phyloP scores from a whole-genome alignment of 2,329 filamentous ascomycete genomes.

The Atkinsonella texensis region DNA sequence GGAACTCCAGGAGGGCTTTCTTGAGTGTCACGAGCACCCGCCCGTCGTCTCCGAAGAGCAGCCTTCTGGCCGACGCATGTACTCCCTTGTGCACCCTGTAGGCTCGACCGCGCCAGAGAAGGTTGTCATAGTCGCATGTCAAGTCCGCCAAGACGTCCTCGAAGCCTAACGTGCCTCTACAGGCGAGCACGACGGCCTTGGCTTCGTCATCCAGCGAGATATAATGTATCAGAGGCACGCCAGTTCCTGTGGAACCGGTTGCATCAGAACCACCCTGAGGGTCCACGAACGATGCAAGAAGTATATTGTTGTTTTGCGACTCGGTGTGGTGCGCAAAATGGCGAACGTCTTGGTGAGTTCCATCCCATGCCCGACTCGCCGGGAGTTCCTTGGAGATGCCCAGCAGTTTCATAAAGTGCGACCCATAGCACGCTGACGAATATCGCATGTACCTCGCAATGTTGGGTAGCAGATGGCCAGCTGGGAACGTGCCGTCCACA shows the following conservation, averaged over 20 bases:
- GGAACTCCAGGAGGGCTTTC: conserved; percentile 52
- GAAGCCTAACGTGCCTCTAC: conserved; percentile 60
- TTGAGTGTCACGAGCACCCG: conserved; percentile 54
- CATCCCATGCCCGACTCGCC: conserved; percentile 28
- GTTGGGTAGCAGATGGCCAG: conserved; percentile 46
- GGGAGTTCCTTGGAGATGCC: conserved; percentile 44
- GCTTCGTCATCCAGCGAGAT: conserved; percentile 60
- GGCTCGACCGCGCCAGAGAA: conserved; percentile 48
- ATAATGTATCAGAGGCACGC: conserved; percentile 61
- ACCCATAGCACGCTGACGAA: conserved; percentile 54
- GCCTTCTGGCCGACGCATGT: conserved; percentile 55
- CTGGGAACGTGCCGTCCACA: conserved; percentile 47
- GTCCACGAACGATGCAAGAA: conserved; percentile 61
- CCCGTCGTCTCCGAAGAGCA: conserved; percentile 56
- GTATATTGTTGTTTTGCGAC: conserved; percentile 42
- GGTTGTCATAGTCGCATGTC: conserved; percentile 60
- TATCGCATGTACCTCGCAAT: conserved; percentile 55
- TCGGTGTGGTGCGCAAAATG: conserved; percentile 53
- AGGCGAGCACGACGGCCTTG: conserved; percentile 60
- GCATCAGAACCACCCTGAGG: conserved; percentile 54
- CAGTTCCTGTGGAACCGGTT: conserved; percentile 50
- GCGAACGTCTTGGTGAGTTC: conserved; percentile 47
- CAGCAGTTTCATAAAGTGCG: conserved; percentile 49
- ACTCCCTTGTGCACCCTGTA: conserved; percentile 68
- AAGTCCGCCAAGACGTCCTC: conserved; percentile 64